These are phyloP conservation scores for Schizochytrium sp. DNA, from an alignment of 108 stramenopile genomes.

Conservation along the genomic window DNA sequence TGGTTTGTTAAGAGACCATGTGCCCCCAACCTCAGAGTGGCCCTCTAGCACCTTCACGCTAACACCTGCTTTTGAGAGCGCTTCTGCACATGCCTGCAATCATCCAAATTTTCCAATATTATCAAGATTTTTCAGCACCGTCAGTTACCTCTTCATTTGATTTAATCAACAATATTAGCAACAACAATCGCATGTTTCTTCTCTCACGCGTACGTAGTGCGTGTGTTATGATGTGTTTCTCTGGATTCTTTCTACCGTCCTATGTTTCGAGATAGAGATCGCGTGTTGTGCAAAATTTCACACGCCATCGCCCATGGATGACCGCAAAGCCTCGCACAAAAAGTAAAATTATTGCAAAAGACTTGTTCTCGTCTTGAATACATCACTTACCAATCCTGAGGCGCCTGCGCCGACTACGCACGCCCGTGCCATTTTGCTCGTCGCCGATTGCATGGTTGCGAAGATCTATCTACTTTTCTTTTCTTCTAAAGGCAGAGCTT, in stretches of 20 bases:
- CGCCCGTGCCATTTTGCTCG: background rate
- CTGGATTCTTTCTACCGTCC: no score
- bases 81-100: background rate
- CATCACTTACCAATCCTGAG: background rate
- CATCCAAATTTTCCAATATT: background rate
- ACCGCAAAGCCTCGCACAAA: no score
- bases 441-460: background rate
- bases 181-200: no score
- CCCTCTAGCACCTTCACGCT: conserved; percentile 8
- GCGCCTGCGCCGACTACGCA: conserved; percentile 32
- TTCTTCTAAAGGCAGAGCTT: background rate
- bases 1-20: conserved; percentile 33
- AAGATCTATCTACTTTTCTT: background rate
- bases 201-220: no score
- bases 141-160: no score
- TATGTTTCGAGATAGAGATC: no score
- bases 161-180: no score
- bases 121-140: no score
- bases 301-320: no score
- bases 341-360: no score
- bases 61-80: background rate
- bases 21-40: conserved; percentile 28
- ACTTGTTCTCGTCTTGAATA: background rate
- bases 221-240: no score
- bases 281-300: no score